phyloP scores from a whole-genome alignment of 1,284 basidiomycete species.

The Sporisorium iseilematis-ciliati region DNA sequence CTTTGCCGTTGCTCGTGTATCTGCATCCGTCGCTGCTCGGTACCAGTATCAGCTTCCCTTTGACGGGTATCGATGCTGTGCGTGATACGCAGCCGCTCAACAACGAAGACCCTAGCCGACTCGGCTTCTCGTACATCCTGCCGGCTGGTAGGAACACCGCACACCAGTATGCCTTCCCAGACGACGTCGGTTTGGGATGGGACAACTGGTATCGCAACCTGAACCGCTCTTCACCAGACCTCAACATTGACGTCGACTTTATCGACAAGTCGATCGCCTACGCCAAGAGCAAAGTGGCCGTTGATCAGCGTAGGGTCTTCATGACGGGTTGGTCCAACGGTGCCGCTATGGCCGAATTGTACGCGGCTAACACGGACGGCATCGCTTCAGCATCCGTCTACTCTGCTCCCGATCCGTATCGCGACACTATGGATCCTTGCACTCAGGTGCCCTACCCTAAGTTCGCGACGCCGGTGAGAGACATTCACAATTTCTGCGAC shows the following conservation, averaged over 20 bases:
- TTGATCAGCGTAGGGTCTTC: constrained; percentile 24
- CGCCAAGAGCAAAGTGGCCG: constrained; percentile 19
- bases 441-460: constrained; percentile 29
- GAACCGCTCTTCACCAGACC: constrained; percentile 22
- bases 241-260: constrained; percentile 39
- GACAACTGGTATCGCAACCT: constrained; percentile 47
- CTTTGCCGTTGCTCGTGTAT: constrained; percentile 28
- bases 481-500: constrained; percentile 42
- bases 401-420: constrained; percentile 41
- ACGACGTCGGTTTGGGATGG: constrained; percentile 31
- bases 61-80: constrained; percentile 22
- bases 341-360: constrained; percentile 23
- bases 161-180: constrained; percentile 32
- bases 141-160: constrained; percentile 30
- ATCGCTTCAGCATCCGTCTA: constrained; percentile 36
- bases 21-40: constrained; percentile 27
- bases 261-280: constrained; percentile 33
- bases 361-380: constrained; percentile 34
- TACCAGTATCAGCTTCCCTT: constrained; percentile 7
- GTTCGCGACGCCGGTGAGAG: constrained; percentile 24
- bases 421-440: constrained; percentile 34
- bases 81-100: constrained; percentile 32
- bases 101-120: constrained; percentile 16
- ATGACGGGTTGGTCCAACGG: constrained; percentile 31
- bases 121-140: constrained; percentile 37